These are phyloP conservation scores for Phytophthora fragariaefolia DNA, from an alignment of 352 stramenopile genomes.

Conservation along the genomic window DNA sequence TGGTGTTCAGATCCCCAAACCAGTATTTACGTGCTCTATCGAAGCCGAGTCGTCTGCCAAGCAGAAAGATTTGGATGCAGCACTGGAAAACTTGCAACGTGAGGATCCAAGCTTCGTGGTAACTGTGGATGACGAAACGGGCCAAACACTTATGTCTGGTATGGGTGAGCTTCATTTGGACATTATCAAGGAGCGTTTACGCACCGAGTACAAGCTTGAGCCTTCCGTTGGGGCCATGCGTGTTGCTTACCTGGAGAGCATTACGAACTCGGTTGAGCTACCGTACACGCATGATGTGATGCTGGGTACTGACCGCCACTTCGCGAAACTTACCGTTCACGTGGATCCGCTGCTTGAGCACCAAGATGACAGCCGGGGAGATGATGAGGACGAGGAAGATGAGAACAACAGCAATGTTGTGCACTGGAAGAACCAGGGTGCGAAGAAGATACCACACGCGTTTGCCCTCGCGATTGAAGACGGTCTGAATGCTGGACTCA, in stretches of 20 bases:
- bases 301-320: conserved; percentile 77
- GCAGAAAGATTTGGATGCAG: conserved; percentile 88
- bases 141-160: conserved; percentile 98
- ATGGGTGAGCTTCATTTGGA: conserved; percentile 96
- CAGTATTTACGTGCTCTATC: conserved; percentile 92
- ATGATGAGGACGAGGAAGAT: conserved; percentile 28
- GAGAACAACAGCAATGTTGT: conserved; percentile 60
- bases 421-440: conserved; percentile 53
- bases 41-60: conserved; percentile 88
- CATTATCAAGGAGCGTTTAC: conserved; percentile 92
- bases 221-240: conserved; percentile 87
- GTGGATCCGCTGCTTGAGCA: conserved; percentile 59
- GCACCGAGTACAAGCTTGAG: conserved; percentile 89
- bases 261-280: conserved; percentile 47
- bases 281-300: conserved; percentile 69
- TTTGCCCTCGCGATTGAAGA: conserved; percentile 77
- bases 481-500: conserved; percentile 60
- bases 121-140: conserved; percentile 95
- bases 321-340: conserved; percentile 59
- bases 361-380: conserved; percentile 26
- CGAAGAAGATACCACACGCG: conserved; percentile 68
- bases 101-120: conserved; percentile 98
- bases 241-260: conserved; percentile 93
- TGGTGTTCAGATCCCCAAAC: conserved; percentile 75
- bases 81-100: conserved; percentile 74